A percentile compares a stretch with the other conserved stretches of the same genome.
These are phyloP conservation scores for Nephelium lappaceum DNA, from an alignment of 345 rosid genomes.

Conservation along the genomic window DNA sequence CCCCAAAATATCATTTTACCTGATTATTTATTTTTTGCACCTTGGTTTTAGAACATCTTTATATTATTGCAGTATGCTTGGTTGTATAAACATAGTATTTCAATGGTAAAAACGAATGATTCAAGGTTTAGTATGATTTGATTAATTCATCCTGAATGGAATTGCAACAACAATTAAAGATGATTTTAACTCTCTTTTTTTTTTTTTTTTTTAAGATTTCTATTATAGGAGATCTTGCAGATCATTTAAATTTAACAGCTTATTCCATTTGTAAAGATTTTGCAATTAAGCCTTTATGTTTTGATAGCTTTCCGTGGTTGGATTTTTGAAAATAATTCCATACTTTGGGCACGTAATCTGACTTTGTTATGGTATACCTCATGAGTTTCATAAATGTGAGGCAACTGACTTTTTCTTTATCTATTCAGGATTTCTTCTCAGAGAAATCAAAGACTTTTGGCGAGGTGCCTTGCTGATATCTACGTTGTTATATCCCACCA, in stretches of 20 bases:
- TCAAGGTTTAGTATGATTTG: background rate
- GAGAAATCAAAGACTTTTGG: conserved; percentile 87
- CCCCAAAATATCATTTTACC: background rate
- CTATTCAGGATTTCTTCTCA: conserved; percentile 67
- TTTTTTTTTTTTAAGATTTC: background rate
- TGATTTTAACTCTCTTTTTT: background rate
- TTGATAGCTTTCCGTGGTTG: background rate
- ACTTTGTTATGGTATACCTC: background rate
- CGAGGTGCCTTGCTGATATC: conserved; percentile 72
- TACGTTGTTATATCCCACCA: conserved; percentile 51
- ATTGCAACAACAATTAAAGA: background rate
- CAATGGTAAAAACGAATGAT: background rate
- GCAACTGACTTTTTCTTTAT: conserved; percentile 3
- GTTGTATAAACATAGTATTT: background rate
- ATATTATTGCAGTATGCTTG: background rate
- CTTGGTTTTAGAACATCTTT: background rate
- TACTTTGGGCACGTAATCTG: background rate
- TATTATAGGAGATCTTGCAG: background rate
- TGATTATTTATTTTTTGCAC: background rate
- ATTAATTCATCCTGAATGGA: background rate
- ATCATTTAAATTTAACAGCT: background rate
- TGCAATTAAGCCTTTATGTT: background rate
- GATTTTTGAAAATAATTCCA: background rate
- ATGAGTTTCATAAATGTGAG: background rate
- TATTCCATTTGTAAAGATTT: background rate